Base-by-base conservation (phyloP, 345 rosid species). In the Euphorbia peplus region DNA sequence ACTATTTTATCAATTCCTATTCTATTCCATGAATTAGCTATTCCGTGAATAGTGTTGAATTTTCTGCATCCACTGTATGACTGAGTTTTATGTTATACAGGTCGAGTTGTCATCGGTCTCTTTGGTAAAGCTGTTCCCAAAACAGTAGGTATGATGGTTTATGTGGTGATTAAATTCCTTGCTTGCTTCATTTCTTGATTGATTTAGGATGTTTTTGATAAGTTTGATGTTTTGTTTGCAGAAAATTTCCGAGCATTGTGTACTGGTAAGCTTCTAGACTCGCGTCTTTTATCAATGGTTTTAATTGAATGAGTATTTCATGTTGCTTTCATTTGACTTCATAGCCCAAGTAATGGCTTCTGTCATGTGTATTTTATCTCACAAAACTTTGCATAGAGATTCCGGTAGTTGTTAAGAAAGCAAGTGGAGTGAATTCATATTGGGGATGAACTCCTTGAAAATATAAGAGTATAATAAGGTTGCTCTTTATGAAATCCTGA, bases 241-340 rank as follows among this genome's bases (percentile, higher is more conserved):
- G 99, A 95, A 73, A 95, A 95, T 71, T 95, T 95, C 92, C 84
- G 99, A 65, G 98, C 99, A 50, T 70, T 95, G 12, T 95, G 99
- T 83, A 95, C 98, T 13, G 98, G 99, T 95, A 77, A 29, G 69
- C 42, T 65, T 35, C 51, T 29, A 56, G 48, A 24, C 39, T 13
- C 18, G 21, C 15, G 16, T 29, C 44, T 63, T 41, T 37, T 70
- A 53, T 9, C n/a, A 4, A 15, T 21, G 30, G 22, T 47, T 48
- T 60, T 22, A 22, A 21, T 2, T 21, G 26, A 60, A 32, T 2
- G 30, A 60, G 1, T 32, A 8, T 51, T 58, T 69, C 16, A 10
- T 11, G 12, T 68, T 22, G 2, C 19, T 56, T 18, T 70, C 13
- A 42, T 19, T 59, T 26, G 11, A 19, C 44, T 22, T 48, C 5